Evolutionary conservation across 371 early-diverging fungal species (phyloP).

Genomic region (Lichtheimia ramosa): DNA sequence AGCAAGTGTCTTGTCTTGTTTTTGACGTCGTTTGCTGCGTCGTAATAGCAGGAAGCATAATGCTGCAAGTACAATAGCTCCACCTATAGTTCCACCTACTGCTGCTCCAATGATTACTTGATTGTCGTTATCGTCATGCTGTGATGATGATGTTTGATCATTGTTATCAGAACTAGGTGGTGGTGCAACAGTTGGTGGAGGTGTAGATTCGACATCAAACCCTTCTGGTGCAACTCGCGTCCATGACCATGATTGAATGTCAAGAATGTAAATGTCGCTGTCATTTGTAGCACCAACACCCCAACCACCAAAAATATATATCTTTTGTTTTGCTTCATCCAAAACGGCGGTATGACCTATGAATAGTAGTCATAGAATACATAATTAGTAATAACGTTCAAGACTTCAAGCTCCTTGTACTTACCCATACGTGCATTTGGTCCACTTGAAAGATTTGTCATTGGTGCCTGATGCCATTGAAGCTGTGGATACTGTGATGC

Average conservation of each 20-base stretch:
- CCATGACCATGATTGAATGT: slow-evolving; percentile 27
- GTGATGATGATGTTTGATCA: background rate
- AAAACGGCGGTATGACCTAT: slow-evolving; percentile 42
- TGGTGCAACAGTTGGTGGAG: background rate
- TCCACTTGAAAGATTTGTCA: slow-evolving; percentile 25
- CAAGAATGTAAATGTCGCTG: slow-evolving; percentile 25
- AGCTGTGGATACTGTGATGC: slow-evolving; percentile 37
- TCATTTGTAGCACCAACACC: slow-evolving; percentile 24
- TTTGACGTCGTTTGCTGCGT: slow-evolving; percentile 3
- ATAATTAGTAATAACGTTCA: no score
- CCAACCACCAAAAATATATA: slow-evolving; percentile 39
- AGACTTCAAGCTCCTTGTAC: no score
- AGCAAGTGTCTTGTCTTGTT: background rate
- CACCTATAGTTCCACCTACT: slow-evolving; percentile 11
- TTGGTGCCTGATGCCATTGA: slow-evolving; percentile 24
- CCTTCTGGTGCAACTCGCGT: slow-evolving; percentile 7
- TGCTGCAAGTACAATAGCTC: slow-evolving; percentile 3
- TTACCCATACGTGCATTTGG: slow-evolving; percentile 45
- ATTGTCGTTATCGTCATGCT: background rate
- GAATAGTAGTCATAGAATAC: background rate
- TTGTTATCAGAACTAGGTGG: background rate
- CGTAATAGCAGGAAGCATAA: slow-evolving; percentile 8
- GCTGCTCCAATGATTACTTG: slow-evolving; percentile 15
- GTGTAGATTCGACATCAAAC: background rate
- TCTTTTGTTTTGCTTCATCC: slow-evolving; percentile 21